phyloP scores from a whole-genome alignment of 768 basidiomycete genomes.

The Coprinopsis sp. region DNA sequence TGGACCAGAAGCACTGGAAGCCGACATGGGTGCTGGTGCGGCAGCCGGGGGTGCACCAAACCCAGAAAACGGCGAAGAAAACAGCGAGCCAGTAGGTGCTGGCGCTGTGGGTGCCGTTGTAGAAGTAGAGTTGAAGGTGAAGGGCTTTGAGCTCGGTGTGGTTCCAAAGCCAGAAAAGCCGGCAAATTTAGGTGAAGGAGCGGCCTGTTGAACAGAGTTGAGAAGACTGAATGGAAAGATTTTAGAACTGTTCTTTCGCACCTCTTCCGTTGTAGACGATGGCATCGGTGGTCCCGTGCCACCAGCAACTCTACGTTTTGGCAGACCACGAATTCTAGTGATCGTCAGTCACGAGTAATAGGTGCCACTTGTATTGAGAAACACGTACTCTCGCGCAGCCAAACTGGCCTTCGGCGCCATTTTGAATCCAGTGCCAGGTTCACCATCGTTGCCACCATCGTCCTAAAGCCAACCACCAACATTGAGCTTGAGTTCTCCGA shows the following conservation, averaged over 20 bases:
- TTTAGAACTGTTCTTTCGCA: conserved; percentile 6
- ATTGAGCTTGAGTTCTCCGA: background rate
- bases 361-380: background rate
- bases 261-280: conserved; percentile 14
- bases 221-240: background rate
- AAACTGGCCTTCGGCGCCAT: conserved; percentile 58
- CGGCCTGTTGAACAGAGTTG: background rate
- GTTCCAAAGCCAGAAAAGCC: conserved; percentile 53
- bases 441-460: conserved; percentile 18
- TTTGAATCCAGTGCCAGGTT: conserved; percentile 39
- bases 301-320: conserved; percentile 39
- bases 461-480: conserved; percentile 12
- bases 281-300: conserved; percentile 19
- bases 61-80: too few species aligned
- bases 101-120: conserved; percentile 12
- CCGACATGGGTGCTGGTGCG: conserved; percentile 14
- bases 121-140: conserved; percentile 6
- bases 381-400: conserved; percentile 51
- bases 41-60: conserved; percentile 1
- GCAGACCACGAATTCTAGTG: conserved; percentile 60
- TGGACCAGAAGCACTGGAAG: conserved; percentile 29
- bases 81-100: conserved; percentile 7
- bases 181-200: conserved; percentile 34
- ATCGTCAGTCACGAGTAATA: too few species aligned
- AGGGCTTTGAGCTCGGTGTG: conserved; percentile 27